phyloP scores from a whole-genome alignment of 345 rosid genomes.

The Heritiera fomes region DNA sequence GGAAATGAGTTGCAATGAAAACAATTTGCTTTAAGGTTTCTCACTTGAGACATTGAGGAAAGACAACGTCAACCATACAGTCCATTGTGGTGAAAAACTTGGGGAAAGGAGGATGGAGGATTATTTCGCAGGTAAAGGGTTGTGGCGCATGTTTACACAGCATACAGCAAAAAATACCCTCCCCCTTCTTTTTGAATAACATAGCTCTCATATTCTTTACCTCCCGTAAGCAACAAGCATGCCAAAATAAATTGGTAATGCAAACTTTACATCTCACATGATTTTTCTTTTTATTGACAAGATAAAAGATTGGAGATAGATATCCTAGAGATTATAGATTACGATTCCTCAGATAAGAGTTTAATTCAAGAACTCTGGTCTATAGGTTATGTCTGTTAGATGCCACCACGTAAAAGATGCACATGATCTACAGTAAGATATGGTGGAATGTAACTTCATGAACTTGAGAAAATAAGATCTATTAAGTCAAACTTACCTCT shows the following conservation, averaged over 20 bases:
- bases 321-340: not conserved
- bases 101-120: not conserved
- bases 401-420: not conserved
- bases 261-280: not conserved
- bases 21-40: not conserved
- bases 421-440: not conserved
- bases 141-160: not conserved
- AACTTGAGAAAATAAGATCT: not conserved
- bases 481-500: conserved; percentile 45
- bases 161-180: not conserved
- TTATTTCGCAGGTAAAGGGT: not conserved
- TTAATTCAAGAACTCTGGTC: not conserved
- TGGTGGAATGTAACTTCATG: not conserved
- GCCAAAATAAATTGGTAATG: not conserved
- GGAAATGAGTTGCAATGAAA: not conserved
- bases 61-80: not conserved
- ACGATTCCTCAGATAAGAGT: not conserved
- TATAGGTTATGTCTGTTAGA: not conserved
- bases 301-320: not conserved
- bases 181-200: not conserved
- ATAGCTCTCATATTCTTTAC: not conserved
- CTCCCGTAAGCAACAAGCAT: not conserved
- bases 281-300: not conserved
- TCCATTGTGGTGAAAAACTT: not conserved
- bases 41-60: not conserved